Conservation (phyloP, 768 basidiomycete species). For the Lactarius indigo region DNA sequence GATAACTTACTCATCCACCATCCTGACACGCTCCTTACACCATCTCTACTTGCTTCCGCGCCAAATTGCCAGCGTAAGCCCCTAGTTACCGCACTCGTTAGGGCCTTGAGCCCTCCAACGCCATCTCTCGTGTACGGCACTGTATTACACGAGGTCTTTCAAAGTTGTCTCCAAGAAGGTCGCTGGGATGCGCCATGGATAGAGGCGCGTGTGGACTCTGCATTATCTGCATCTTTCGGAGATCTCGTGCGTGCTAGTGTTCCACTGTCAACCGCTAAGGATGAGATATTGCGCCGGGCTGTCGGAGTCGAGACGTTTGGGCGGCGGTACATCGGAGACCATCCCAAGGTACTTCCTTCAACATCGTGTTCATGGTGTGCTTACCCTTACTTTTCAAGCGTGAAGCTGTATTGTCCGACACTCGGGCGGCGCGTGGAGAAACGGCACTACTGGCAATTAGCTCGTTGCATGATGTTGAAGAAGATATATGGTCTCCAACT, state of each 20-base stretch:
- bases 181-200: slow-evolving; percentile 65
- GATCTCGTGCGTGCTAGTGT: slow-evolving; percentile 61
- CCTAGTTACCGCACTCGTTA: slow-evolving; percentile 64
- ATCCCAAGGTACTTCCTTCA: slow-evolving; percentile 53
- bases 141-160: slow-evolving; percentile 89
- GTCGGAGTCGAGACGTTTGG: slow-evolving; percentile 64
- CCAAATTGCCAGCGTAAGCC: slow-evolving; percentile 84
- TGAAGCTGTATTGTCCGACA: slow-evolving; percentile 64
- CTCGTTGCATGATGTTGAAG: slow-evolving; percentile 83
- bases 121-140: slow-evolving; percentile 86
- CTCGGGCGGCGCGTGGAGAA: slow-evolving; percentile 48
- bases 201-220: slow-evolving; percentile 54
- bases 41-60: slow-evolving; percentile 82
- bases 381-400: slow-evolving; percentile 39
- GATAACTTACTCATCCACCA: slow-evolving; percentile 79
- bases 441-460: slow-evolving; percentile 66
- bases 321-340: slow-evolving; percentile 57
- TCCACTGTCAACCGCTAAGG: slow-evolving; percentile 57
- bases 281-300: slow-evolving; percentile 59
- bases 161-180: slow-evolving; percentile 61
- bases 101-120: slow-evolving; percentile 54
- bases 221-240: slow-evolving; percentile 49
- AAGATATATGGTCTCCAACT: slow-evolving; percentile 95
- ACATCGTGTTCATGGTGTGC: slow-evolving; percentile 6
- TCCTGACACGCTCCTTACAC: slow-evolving; percentile 88